Percentiles rank a stretch among this genome's conserved stretches.
Conservation (phyloP, 2,329 filamentous ascomycete species). For the Chaetoscypha palmicola region DNA sequence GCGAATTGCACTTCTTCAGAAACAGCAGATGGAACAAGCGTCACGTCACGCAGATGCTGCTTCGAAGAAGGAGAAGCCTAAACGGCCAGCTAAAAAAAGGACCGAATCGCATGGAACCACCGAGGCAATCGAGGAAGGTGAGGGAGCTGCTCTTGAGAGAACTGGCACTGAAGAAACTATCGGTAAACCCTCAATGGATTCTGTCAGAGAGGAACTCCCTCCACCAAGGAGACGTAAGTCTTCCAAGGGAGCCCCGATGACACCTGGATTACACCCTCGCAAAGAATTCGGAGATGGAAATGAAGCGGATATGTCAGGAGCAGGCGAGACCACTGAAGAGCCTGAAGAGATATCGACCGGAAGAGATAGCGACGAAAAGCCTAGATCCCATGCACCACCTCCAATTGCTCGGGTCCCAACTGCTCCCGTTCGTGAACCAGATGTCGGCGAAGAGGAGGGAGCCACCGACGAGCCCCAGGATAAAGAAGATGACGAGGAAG, state of each 20-base stretch:
- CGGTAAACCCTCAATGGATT: slow-evolving; percentile 46
- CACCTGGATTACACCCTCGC: slow-evolving; percentile 17
- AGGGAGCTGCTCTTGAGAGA: slow-evolving; percentile 38
- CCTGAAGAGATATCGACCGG: slow-evolving; percentile 51
- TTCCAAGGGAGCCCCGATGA: slow-evolving; percentile 37
- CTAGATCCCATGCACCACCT: slow-evolving; percentile 20
- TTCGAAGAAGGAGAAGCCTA: slow-evolving; percentile 82
- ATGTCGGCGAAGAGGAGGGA: slow-evolving; percentile 42
- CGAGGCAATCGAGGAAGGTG: slow-evolving; percentile 32
- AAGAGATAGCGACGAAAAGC: slow-evolving; percentile 61
- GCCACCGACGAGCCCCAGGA: slow-evolving; percentile 38
- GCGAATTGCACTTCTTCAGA: slow-evolving; percentile 86
- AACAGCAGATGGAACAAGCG: slow-evolving; percentile 86
- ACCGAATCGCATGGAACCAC: slow-evolving; percentile 40
- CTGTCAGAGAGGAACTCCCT: slow-evolving; percentile 33
- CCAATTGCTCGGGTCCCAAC: slow-evolving; percentile 35
- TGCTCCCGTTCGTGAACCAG: slow-evolving; percentile 32
- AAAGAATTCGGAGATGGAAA: slow-evolving; percentile 51
- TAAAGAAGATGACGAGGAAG: slow-evolving; percentile 53
- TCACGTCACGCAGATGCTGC: slow-evolving; percentile 70
- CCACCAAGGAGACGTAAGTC: slow-evolving; percentile 46
- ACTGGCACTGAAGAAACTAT: slow-evolving; percentile 41
- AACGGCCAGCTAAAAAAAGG: slow-evolving; percentile 65
- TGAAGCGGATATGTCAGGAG: slow-evolving; percentile 58
- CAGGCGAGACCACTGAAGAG: slow-evolving; percentile 56